Base-by-base conservation (phyloP, 164 flowering plant genomes). In the Magnolia changhungtana region DNA sequence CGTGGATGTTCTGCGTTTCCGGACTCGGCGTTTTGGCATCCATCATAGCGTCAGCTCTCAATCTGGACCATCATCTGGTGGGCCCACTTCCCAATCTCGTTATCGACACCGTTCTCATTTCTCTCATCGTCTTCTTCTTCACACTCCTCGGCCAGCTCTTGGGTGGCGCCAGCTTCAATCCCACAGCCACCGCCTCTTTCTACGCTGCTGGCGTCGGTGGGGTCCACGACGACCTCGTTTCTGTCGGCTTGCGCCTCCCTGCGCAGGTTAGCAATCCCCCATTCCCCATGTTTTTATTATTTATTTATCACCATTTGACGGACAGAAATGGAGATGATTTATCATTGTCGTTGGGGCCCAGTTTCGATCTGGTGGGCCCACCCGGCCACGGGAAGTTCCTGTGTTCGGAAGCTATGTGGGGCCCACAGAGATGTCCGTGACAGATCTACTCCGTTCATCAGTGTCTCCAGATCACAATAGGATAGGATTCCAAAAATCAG, bases 211-310 rank as follows among this genome's bases (percentile, higher is more conserved):
- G 61, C 61, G 3, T 55, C 51, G 98, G 96, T 6, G 50, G 87
- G 58, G 88, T 86, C 3, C 58, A 72, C 5, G 90, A 89, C 73
- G 74, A 78, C 58, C 89, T 91, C 71, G 58, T 89, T 81, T 87
- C 98, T 78, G 81, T 92, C 86, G 96, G 93, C 24, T 49, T 90
- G 61, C 88, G 95, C 7, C 89, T 89, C 55, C 98, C 98, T 37
- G 96, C 98, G 74, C 96, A 93, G 95, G 97, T 92, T 13, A 16
- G 49, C 27, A 10, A 10, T 55, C 61, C 61, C 18, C 55, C 16
- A n/a, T 20, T n/a, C 29, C 52, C 2, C 49, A 7, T 19, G 21
- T n/a, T 64, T 7, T 27, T 67, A 10, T 21, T 67, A 20, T 16
- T 52, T 52, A 8, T 13, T 52, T 52, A 8, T 52, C 8, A 2